Evolutionary conservation across 2,329 filamentous ascomycete species (phyloP), one percentile per base, ranked within the genome.

Genomic region (Orbilia oligospora): DNA sequence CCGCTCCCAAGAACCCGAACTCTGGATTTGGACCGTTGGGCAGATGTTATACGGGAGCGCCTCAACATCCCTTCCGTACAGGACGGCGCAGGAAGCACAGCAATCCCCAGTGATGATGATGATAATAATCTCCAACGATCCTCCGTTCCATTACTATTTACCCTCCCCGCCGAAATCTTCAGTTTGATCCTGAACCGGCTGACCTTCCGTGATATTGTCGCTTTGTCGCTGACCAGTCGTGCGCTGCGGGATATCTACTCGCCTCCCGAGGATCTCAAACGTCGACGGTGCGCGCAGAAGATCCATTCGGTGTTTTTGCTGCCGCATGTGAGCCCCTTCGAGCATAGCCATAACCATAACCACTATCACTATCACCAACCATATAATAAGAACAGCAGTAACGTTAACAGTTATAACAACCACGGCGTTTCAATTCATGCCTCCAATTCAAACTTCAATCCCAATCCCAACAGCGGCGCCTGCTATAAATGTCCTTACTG

Each of bases 401-500:
- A 65, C 41, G 1, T 4, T 5, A 49, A 65, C 33, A 46, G 18
- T n/a, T 8, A 24, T 16, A 64, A n/a, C 41, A 33, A 30, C 22
- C n/a, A 10, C 6, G n/a, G 27, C 27, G 27, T 22, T n/a, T 18
- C 48, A 12, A 22, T 12, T 22, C 24, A 12, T 44, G 51, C 6
- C 27, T n/a, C 27, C 8, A 51, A 41, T 48, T 36, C n/a, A 64
- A 30, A 30, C 6, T 30, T 6, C 27, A 30, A 30, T 30, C 6
- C 27, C 27, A 30, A 36, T 30, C 30, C 8, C 30, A 4, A 30
- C 30, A 3, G 30, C 30, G 4, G 30, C 8, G 8, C n/a, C 48
- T 9, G 36, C n/a, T 46, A 68, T 20, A 75, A 46, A 36, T 75
- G 71, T n/a, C 71, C 71, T 3, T 75, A 68, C 64, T 75, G 71